phyloP scores from a whole-genome alignment of 2,329 filamentous ascomycete species.

The Escovopsis sp. region DNA sequence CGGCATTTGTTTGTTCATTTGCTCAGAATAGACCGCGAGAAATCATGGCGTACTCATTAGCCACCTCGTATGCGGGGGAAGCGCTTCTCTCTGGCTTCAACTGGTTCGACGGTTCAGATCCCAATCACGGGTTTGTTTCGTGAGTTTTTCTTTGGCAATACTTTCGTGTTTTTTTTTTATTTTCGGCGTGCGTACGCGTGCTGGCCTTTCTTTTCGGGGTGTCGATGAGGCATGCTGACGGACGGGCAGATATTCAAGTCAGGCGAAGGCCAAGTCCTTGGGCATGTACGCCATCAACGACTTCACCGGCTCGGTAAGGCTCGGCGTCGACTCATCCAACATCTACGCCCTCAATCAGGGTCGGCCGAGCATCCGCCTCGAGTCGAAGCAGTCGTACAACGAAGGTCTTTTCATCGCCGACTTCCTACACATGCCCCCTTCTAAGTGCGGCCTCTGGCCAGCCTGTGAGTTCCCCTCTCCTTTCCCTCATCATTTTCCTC shows the following conservation, averaged over 20 bases:
- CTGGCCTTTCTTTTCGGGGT: no score
- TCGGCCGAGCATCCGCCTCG: constrained; percentile 48
- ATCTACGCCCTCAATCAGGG: constrained; percentile 23
- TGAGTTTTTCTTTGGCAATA: constrained; percentile 27
- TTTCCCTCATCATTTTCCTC: background rate
- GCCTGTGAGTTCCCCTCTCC: constrained; percentile 35
- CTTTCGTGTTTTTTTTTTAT: no score
- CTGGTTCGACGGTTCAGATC: constrained; percentile 39
- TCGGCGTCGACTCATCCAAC: constrained; percentile 29
- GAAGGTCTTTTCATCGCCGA: constrained; percentile 58
- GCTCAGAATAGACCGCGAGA: constrained; percentile 4
- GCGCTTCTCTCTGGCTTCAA: constrained; percentile 32
- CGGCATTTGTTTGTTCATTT: background rate
- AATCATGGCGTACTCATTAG: constrained; percentile 26
- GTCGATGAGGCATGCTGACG: no score
- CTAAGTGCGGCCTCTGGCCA: constrained; percentile 58
- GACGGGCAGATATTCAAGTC: constrained; percentile 26
- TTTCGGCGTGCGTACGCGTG: no score
- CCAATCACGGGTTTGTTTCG: constrained; percentile 51
- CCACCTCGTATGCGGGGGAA: constrained; percentile 26
- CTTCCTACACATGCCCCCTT: constrained; percentile 56
- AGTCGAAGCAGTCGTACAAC: constrained; percentile 46
- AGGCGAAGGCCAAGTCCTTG: constrained; percentile 20
- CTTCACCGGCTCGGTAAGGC: constrained; percentile 24
- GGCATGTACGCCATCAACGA: constrained; percentile 28